Percentiles rank a stretch among this genome's conserved stretches.
Conservation (phyloP, 2,329 filamentous ascomycete species). For the Aureobasidium subglaciale region DNA sequence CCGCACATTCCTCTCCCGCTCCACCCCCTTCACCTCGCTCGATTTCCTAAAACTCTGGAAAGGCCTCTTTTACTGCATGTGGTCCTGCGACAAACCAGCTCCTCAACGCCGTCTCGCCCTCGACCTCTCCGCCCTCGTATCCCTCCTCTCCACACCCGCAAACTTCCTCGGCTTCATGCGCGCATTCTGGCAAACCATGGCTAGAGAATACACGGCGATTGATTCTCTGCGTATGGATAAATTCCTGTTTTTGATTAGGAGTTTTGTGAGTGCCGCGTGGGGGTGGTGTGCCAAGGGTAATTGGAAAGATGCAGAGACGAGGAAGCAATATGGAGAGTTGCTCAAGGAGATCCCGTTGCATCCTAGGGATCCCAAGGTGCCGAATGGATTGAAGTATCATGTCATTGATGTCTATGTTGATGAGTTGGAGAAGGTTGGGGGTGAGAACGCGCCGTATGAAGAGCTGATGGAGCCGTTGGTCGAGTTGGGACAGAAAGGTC, state of each 20-base stretch:
- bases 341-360: conserved; percentile 42
- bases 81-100: conserved; percentile 86
- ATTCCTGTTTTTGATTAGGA: conserved; percentile 76
- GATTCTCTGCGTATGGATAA: conserved; percentile 67
- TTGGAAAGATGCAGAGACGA: conserved; percentile 28
- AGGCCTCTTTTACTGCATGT: conserved; percentile 80
- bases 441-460: conserved; percentile 46
- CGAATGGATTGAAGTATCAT: conserved; percentile 80
- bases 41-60: conserved; percentile 90
- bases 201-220: conserved; percentile 44
- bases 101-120: conserved; percentile 77
- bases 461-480: conserved; percentile 50
- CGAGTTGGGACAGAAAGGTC: conserved; percentile 48
- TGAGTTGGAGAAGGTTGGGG: conserved; percentile 67
- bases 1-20: conserved; percentile 65
- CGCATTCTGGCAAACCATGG: conserved; percentile 48
- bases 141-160: conserved; percentile 43
- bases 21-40: conserved; percentile 53
- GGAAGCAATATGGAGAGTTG: conserved; percentile 41
- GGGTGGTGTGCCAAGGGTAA: conserved; percentile 36
- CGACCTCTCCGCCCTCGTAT: conserved; percentile 66
- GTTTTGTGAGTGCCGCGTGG: conserved; percentile 68
- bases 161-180: conserved; percentile 38
- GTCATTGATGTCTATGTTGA: conserved; percentile 87
- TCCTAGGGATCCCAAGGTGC: conserved; percentile 50